phyloP scores from a whole-genome alignment of 2,329 filamentous ascomycete species.

The Diaporthe citrichinensis region DNA sequence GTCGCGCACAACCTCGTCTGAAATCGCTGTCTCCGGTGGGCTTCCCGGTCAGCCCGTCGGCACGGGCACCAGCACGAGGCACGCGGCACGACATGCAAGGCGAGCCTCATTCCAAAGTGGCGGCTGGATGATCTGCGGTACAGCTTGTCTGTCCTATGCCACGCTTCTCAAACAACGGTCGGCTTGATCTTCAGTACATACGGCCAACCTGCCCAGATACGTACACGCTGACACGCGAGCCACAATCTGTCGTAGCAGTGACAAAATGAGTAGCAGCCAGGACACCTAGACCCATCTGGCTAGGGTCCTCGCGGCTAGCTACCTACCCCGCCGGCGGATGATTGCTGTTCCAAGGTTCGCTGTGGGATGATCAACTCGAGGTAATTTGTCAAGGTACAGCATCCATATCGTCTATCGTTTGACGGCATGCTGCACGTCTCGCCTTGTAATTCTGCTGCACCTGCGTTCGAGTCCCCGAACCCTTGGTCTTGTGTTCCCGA shows the following conservation, averaged over 20 bases:
- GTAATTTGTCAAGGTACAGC: background rate
- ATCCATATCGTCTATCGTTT: constrained; percentile 15
- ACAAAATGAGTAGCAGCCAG: background rate
- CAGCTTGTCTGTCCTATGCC: constrained; percentile 24
- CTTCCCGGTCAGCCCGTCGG: background rate
- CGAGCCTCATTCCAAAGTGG: constrained; percentile 28
- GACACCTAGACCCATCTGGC: background rate
- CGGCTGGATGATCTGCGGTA: constrained; percentile 27
- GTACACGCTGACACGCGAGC: constrained; percentile 1
- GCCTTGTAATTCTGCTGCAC: constrained; percentile 26
- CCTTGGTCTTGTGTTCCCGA: constrained; percentile 3
- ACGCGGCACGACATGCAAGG: constrained; percentile 11
- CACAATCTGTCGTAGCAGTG: background rate
- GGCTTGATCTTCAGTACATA: constrained; percentile 20
- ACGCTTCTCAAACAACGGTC: constrained; percentile 27
- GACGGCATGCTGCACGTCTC: constrained; percentile 31
- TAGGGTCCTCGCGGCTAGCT: background rate
- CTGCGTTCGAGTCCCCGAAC: constrained; percentile 1
- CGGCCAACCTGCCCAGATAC: background rate
- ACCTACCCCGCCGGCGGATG: background rate
- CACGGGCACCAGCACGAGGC: background rate
- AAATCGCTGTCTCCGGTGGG: background rate
- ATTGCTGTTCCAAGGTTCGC: constrained; percentile 13
- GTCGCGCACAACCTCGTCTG: background rate
- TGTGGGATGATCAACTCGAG: background rate